Evolutionary conservation across 108 stramenopile species (phyloP).

Genomic region (Epithemia pelagica): DNA sequence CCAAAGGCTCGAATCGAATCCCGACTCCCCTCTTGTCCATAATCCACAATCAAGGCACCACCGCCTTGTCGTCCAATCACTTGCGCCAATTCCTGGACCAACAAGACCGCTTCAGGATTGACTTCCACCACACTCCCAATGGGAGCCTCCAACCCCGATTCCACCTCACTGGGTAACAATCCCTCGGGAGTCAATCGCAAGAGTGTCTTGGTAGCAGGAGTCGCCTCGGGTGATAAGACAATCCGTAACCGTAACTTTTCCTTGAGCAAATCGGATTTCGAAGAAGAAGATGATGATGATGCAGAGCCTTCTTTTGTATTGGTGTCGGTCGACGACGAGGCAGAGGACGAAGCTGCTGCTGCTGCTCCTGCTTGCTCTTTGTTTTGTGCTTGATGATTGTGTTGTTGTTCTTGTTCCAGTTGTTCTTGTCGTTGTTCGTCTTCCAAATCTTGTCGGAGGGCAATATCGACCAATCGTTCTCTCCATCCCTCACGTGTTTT

Average conservation of each 20-base stretch:
- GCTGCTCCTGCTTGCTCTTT: background rate
- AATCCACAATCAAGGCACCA: constrained; percentile 94
- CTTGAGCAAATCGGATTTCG: background rate
- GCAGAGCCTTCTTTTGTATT: background rate
- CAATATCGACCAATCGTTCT: constrained; percentile 91
- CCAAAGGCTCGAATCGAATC: constrained; percentile 90
- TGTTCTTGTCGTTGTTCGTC: constrained; percentile 19
- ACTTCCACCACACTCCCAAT: constrained; percentile 86
- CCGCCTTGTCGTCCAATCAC: constrained; percentile 62
- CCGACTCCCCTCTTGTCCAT: constrained; percentile 83
- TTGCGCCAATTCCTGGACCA: constrained; percentile 83
- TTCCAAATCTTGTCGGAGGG: constrained; percentile 23
- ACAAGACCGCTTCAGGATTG: constrained; percentile 80
- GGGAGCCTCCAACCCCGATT: constrained; percentile 22
- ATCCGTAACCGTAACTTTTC: constrained; percentile 61
- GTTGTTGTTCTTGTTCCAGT: background rate
- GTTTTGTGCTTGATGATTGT: constrained; percentile 14
- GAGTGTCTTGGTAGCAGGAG: constrained; percentile 71
- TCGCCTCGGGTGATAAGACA: constrained; percentile 69
- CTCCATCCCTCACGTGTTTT: constrained; percentile 88
- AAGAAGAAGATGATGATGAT: background rate
- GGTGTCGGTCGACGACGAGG: background rate
- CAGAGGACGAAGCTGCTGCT: background rate
- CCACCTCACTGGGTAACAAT: constrained; percentile 17
- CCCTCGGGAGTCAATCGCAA: constrained; percentile 38